A percentile compares a stretch with the other conserved stretches of the same genome.
These are phyloP conservation scores for Fragaria iinumae DNA, from an alignment of 306 rosid genomes.

Conservation along the genomic window DNA sequence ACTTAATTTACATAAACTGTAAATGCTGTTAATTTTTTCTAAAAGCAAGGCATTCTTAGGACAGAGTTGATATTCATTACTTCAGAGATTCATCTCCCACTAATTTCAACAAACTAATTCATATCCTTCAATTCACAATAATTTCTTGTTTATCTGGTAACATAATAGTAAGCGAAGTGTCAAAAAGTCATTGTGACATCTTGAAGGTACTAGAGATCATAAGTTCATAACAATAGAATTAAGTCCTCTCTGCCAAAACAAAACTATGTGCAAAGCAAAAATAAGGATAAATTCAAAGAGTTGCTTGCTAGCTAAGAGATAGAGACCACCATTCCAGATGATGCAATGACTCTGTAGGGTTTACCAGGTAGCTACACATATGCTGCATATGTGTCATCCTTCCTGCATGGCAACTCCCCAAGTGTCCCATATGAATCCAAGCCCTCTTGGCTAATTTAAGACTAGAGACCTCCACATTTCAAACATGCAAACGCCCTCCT, in stretches of 20 bases:
- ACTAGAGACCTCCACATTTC: constrained; percentile 47
- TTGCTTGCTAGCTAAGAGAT: neutral
- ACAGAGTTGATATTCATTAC: neutral
- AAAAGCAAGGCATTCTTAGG: neutral
- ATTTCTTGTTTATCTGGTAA: no score
- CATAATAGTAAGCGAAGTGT: no score
- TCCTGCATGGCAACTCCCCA: constrained; percentile 35
- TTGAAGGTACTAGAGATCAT: neutral
- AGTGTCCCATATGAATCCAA: constrained; percentile 42
- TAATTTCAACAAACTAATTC: neutral
- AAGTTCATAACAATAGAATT: neutral
- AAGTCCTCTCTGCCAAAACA: neutral
- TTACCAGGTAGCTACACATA: constrained; percentile 40
- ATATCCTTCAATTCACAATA: no score
- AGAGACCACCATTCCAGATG: constrained; percentile 18
- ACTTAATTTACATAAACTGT: neutral
- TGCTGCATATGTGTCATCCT: constrained; percentile 39
- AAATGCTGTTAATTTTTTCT: neutral
- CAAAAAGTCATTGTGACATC: neutral
- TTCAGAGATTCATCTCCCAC: neutral
- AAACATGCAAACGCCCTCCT: constrained; percentile 51
- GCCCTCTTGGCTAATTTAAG: constrained; percentile 37
- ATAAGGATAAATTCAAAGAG: neutral
- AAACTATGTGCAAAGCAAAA: neutral
- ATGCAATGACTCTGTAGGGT: neutral